Percentiles rank a stretch among this genome's conserved stretches.
These are phyloP conservation scores for Fusarium verrucosum DNA, from an alignment of 2,329 filamentous ascomycete species.

Conservation along the genomic window DNA sequence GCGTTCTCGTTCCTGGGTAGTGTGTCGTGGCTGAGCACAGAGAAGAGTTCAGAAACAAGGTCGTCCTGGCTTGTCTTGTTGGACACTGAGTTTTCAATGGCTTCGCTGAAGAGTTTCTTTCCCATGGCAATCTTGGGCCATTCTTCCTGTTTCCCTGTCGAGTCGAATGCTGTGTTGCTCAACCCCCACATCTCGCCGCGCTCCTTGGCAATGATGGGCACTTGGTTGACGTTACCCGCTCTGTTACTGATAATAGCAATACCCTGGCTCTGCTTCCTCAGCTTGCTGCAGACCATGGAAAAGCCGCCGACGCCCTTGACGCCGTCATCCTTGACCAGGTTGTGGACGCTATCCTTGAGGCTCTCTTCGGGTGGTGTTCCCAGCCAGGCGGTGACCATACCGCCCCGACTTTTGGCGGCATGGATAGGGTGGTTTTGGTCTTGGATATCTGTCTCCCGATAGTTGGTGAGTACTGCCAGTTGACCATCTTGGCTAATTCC, in stretches of 20 bases:
- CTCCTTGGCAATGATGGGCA: constrained; percentile 66
- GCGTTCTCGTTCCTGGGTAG: constrained; percentile 56
- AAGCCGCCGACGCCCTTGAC: constrained; percentile 72
- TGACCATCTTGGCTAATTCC: constrained; percentile 68
- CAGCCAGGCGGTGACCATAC: constrained; percentile 71
- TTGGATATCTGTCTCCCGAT: constrained; percentile 63
- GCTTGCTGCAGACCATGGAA: constrained; percentile 71
- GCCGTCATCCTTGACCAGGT: constrained; percentile 61
- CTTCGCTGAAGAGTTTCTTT: constrained; percentile 55
- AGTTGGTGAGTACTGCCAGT: constrained; percentile 73
- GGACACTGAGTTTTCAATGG: constrained; percentile 53
- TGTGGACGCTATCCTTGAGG: constrained; percentile 60
- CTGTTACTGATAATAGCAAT: constrained; percentile 72
- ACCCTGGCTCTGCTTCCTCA: constrained; percentile 59
- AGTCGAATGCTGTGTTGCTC: constrained; percentile 69
- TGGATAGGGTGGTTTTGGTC: constrained; percentile 63
- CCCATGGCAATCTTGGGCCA: constrained; percentile 72
- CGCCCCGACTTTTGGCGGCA: constrained; percentile 67
- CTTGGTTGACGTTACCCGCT: constrained; percentile 60
- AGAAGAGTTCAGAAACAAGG: constrained; percentile 62
- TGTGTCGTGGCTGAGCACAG: constrained; percentile 65
- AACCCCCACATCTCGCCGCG: constrained; percentile 65
- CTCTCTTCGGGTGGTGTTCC: constrained; percentile 58
- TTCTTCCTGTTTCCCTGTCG: constrained; percentile 50
- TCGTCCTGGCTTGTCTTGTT: constrained; percentile 55